Base-by-base conservation (phyloP, 306 rosid species). In the Alnus glutinosa region DNA sequence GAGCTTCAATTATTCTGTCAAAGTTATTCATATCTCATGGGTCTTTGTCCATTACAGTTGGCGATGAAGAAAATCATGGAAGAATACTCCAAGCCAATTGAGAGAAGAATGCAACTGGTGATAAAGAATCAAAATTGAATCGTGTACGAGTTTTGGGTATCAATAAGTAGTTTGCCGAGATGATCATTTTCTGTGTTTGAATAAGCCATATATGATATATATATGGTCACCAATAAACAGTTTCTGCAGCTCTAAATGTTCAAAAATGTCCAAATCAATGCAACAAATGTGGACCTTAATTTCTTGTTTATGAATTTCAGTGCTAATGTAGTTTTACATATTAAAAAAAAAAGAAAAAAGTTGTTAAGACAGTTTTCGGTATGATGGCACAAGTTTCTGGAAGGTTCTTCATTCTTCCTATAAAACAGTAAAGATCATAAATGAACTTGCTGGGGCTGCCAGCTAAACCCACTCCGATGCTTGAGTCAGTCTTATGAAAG, bases 81-180 rank as follows among this genome's bases (percentile, higher is more conserved):
- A 90, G 93, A 84, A 77, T 89, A 85, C 95, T 92, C 72, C 98
- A 92, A 78, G 79, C 92, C 76, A 92, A 92, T 77, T 92, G 88
- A 91, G 57, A 42, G 82, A 13, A 52, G 58, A 57, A 59, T 32
- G 42, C 15, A 55, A 57, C 55, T 75, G 58, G 18, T 9, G 36
- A 75, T n/a, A 55, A 46, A 8, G 16, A 68, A 19, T 9, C 37
- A 36, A 50, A 28, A 12, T 49, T 42, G 18, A 0, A 12, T 6
- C 16, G n/a, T 51, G 55, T 51, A 51, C n/a, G 15, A 52, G 6
- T 52, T 52, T 52, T 52, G 15, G 57, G 57, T 13, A 15, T 52
- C 57, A 51, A 52, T 15, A 52, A 52, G 57, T 52, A 15, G 57
- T 52, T 52, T 51, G 57, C 19, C 15, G 4, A 42, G 46, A 42